Percentiles rank a stretch among this genome's conserved stretches.
phyloP scores from a whole-genome alignment of 257 asterid genomes.

The Ehretia macrophylla region DNA sequence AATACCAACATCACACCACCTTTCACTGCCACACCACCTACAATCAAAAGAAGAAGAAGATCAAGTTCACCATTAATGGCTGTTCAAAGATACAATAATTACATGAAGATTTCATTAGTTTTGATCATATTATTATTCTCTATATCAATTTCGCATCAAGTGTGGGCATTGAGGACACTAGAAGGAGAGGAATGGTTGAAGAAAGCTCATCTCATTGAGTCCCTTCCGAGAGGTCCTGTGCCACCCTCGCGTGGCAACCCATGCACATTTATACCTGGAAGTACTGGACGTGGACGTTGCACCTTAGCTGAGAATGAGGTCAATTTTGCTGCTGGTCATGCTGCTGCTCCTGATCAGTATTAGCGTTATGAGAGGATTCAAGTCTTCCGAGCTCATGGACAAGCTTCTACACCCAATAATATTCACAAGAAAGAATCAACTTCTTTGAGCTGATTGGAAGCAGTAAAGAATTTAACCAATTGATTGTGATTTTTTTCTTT shows the following conservation, averaged over 20 bases:
- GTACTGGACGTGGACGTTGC: slow-evolving; percentile 37
- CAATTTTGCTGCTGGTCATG: neutral
- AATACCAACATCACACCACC: no score
- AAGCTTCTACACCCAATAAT: neutral
- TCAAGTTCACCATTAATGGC: neutral
- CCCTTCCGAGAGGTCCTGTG: slow-evolving; percentile 47
- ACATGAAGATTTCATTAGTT: no score
- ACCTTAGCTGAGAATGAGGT: slow-evolving; percentile 25
- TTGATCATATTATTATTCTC: neutral
- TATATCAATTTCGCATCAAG: neutral
- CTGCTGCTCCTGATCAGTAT: no score
- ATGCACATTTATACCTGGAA: slow-evolving; percentile 53
- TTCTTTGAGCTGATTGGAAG: neutral
- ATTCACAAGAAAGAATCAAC: neutral
- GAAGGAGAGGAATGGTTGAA: slow-evolving; percentile 26
- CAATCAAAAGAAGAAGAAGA: no score
- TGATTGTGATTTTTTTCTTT: no score
- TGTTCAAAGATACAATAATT: neutral
- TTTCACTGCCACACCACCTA: no score
- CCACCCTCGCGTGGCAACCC: slow-evolving; percentile 34
- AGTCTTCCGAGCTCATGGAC: no score
- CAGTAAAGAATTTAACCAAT: no score
- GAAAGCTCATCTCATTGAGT: slow-evolving; percentile 28
- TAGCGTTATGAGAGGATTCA: no score
- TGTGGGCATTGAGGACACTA: slow-evolving; percentile 24